Evolutionary conservation across 345 rosid species (phyloP).

Genomic region (Salix arbutifolia): DNA sequence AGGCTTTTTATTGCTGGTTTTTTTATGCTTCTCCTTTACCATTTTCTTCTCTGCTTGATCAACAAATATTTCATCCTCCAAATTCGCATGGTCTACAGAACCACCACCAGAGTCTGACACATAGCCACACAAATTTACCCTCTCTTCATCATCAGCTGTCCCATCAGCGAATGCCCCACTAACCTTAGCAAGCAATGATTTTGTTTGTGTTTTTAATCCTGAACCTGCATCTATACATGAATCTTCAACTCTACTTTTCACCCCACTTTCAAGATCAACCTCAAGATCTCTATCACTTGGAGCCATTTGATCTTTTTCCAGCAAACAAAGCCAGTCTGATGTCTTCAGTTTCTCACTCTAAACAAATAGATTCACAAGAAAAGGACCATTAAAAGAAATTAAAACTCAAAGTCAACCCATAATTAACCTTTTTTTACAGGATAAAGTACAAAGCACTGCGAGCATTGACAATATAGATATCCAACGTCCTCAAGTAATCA

Average conservation of each 20-base stretch:
- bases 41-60: constrained; percentile 32
- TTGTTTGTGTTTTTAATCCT: constrained; percentile 25
- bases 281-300: constrained; percentile 35
- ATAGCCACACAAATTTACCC: constrained; percentile 22
- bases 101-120: constrained; percentile 3
- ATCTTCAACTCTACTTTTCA: constrained; percentile 30
- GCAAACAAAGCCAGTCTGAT: not conserved
- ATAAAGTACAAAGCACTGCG: not conserved
- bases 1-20: constrained; percentile 64
- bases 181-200: constrained; percentile 20
- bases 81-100: constrained; percentile 23
- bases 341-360: not conserved
- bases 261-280: constrained; percentile 71
- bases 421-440: not conserved
- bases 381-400: not conserved
- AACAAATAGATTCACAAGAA: not conserved
- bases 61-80: constrained; percentile 31
- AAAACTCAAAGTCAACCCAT: constrained; percentile 4
- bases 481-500: constrained; percentile 11
- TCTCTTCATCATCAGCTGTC: constrained; percentile 30
- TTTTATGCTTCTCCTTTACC: constrained; percentile 34
- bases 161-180: constrained; percentile 23
- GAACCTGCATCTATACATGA: constrained; percentile 21
- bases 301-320: constrained; percentile 1
- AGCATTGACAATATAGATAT: not conserved